Conservation (phyloP, 2,329 filamentous ascomycete genomes). For the Orbilia brochopaga region DNA sequence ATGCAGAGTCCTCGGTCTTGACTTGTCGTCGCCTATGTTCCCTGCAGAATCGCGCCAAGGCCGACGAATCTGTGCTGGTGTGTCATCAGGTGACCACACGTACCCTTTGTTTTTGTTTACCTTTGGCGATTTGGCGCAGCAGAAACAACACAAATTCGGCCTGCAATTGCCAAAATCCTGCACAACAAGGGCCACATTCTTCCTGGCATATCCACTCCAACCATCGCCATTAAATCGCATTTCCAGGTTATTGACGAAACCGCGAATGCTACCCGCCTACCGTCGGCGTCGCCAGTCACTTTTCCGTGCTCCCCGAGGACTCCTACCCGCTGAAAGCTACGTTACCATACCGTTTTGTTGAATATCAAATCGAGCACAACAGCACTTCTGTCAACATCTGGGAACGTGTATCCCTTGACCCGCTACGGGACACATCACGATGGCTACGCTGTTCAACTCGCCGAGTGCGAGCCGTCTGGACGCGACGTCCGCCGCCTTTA, state of each 20-base stretch:
- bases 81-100: constrained; percentile 20
- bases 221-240: constrained; percentile 16
- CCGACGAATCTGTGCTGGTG: constrained; percentile 1
- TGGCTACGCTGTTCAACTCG: constrained; percentile 49
- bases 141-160: constrained; percentile 38
- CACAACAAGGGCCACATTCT: constrained; percentile 9
- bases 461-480: constrained; percentile 33
- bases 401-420: constrained; percentile 27
- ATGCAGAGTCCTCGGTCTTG: constrained; percentile 21
- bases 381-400: constrained; percentile 9
- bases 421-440: constrained; percentile 24
- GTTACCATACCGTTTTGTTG: constrained; percentile 8
- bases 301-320: neutral
- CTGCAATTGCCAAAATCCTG: constrained; percentile 1
- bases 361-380: neutral
- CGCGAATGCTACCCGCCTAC: constrained; percentile 14
- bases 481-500: constrained; percentile 34
- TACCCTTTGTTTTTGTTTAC: constrained; percentile 48
- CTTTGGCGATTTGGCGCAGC: constrained; percentile 18
- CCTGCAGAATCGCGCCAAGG: constrained; percentile 5
- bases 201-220: constrained; percentile 10
- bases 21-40: no score
- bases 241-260: neutral
- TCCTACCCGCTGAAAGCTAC: neutral
- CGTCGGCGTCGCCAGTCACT: neutral